These are phyloP conservation scores for Penicillium brasilianum DNA, from an alignment of 2,329 filamentous ascomycete genomes.

Conservation along the genomic window DNA sequence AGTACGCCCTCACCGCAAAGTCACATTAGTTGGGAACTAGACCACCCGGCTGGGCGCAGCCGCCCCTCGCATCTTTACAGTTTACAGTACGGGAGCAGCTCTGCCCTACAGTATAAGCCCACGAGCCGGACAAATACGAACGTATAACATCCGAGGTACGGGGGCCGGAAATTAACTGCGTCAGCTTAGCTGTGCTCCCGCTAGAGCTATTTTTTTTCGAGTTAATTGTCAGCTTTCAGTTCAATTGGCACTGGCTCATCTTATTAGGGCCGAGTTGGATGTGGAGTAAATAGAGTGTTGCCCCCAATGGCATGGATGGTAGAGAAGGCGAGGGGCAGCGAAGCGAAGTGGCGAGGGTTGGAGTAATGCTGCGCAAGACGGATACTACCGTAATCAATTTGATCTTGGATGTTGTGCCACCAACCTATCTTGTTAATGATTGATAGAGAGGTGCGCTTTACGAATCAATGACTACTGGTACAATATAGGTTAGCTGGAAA, in stretches of 20 bases:
- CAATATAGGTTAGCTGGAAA: not conserved
- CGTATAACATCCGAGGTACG: not conserved
- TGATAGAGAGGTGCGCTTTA: not conserved
- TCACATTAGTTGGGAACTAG: not conserved
- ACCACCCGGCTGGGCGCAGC: not conserved
- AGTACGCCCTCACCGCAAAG: not conserved
- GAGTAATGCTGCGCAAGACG: not conserved
- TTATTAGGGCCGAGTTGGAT: not conserved
- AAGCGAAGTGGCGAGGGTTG: not conserved
- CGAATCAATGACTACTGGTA: not conserved
- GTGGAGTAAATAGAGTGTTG: not conserved
- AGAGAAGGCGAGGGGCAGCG: not conserved
- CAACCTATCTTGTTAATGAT: not conserved
- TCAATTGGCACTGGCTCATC: not conserved
- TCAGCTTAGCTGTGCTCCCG: slow-evolving; percentile 1
- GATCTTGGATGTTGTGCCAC: too few species aligned
- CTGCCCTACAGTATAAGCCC: not conserved
- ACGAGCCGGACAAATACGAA: not conserved
- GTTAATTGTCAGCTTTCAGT: not conserved
- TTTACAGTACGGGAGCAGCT: slow-evolving; percentile 6
- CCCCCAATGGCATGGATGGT: not conserved
- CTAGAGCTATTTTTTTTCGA: not conserved
- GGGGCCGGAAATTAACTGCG: slow-evolving; percentile 6
- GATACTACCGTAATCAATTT: not conserved
- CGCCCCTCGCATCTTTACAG: slow-evolving; percentile 1